These are phyloP conservation scores for Colletotrichum sp. DNA, from an alignment of 2,329 filamentous ascomycete genomes.

Conservation along the genomic window DNA sequence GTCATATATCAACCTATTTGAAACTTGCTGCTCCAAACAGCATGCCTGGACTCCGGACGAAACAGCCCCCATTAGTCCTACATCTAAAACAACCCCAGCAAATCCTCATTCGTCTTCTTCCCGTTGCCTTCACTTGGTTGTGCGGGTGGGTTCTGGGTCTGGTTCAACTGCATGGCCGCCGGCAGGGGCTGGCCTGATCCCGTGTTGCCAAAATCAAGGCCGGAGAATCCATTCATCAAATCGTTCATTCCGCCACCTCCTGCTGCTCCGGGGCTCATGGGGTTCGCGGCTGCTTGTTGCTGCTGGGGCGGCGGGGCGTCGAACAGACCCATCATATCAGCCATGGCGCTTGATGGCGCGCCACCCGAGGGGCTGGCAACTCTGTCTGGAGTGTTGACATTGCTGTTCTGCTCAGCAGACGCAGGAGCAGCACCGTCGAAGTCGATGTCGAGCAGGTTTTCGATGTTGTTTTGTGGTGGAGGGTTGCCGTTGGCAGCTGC, in stretches of 20 bases:
- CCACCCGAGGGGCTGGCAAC: constrained; percentile 65
- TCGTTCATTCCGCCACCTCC: constrained; percentile 75
- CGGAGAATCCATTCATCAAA: constrained; percentile 87
- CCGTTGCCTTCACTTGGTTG: constrained; percentile 40
- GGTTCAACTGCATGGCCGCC: constrained; percentile 61
- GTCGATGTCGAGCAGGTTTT: constrained; percentile 95
- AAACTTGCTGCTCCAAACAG: constrained; percentile 10
- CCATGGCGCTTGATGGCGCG: constrained; percentile 54
- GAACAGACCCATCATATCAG: constrained; percentile 73
- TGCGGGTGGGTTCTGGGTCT: constrained; percentile 32
- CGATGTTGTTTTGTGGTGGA: constrained; percentile 75
- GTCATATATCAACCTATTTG: constrained; percentile 22
- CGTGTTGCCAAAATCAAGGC: constrained; percentile 73
- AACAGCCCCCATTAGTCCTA: neutral
- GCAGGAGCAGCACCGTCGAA: constrained; percentile 93
- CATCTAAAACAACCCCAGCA: constrained; percentile 50
- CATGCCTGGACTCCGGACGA: constrained; percentile 19
- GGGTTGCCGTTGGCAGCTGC: constrained; percentile 64
- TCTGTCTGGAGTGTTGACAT: constrained; percentile 70
- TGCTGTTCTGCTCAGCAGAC: constrained; percentile 68
- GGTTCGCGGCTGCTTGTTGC: constrained; percentile 41
- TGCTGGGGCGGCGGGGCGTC: constrained; percentile 65
- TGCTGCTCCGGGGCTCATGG: constrained; percentile 22
- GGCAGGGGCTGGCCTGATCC: constrained; percentile 65
- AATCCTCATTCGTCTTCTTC: constrained; percentile 67